These are phyloP conservation scores for Borealophlyctis nickersoniae DNA, from an alignment of 192 early-diverging fungal genomes.

Conservation along the genomic window DNA sequence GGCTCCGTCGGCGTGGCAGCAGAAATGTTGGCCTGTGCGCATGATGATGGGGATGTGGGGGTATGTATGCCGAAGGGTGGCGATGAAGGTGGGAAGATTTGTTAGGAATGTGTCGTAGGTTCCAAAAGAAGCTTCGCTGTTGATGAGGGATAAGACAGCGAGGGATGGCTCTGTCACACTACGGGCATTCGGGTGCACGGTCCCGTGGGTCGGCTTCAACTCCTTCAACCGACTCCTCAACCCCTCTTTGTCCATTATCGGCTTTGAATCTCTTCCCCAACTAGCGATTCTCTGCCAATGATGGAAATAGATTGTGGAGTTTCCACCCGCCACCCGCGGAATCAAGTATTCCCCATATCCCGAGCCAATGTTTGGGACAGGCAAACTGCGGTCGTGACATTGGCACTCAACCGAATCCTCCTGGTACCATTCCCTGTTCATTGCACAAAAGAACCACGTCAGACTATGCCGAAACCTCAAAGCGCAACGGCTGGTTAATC, in stretches of 20 bases:
- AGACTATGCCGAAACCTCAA: too few relatives aligned
- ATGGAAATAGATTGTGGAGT: not conserved
- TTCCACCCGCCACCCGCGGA: not conserved
- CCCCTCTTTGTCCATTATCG: not conserved
- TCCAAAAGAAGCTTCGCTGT: not conserved
- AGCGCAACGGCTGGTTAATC: too few relatives aligned
- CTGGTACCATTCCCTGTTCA: conserved; percentile 19
- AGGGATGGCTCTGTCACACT: not conserved
- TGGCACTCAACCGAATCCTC: conserved; percentile 16
- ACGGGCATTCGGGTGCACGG: not conserved
- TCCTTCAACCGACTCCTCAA: not conserved
- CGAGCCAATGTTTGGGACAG: conserved; percentile 3
- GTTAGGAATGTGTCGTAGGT: not conserved
- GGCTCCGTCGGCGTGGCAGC: not conserved
- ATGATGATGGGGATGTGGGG: not conserved
- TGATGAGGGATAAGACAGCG: not conserved
- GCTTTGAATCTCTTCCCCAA: not conserved
- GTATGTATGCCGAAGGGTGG: not conserved
- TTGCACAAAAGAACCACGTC: too few relatives aligned
- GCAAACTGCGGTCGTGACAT: conserved; percentile 13
- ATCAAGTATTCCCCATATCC: not conserved
- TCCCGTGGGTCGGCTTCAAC: not conserved
- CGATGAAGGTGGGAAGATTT: not conserved
- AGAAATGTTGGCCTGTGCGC: not conserved
- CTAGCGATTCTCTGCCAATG: too few relatives aligned